Percentiles rank a stretch among this genome's conserved stretches.
Evolutionary conservation across 345 rosid species (phyloP).

Genomic region (Euclidium syriacum): DNA sequence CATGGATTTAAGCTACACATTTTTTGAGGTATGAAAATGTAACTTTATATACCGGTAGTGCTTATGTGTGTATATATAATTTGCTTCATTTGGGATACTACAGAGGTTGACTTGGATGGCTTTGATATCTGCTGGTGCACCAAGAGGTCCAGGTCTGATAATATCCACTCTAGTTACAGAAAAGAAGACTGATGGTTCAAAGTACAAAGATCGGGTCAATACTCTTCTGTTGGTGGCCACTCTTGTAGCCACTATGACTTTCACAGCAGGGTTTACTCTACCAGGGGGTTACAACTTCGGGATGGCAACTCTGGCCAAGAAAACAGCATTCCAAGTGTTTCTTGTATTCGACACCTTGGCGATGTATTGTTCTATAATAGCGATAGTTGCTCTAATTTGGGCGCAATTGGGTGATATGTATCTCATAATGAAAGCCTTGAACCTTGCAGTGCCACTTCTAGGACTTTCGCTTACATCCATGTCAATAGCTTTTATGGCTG

Average conservation of each 20-base stretch:
- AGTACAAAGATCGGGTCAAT: conserved; percentile 8
- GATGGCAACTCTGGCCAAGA: background rate
- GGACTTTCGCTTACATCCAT: conserved; percentile 8
- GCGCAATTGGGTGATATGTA: background rate
- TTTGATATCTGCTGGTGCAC: background rate
- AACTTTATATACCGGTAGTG: no score
- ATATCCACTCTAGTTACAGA: background rate
- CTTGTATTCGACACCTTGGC: conserved; percentile 14
- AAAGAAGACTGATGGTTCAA: background rate
- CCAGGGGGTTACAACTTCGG: conserved; percentile 7
- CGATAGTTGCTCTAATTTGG: background rate
- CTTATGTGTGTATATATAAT: background rate
- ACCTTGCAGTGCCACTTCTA: background rate
- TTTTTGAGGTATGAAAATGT: background rate
- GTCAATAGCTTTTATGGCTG: conserved; percentile 20
- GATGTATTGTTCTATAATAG: conserved; percentile 3
- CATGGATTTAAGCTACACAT: background rate
- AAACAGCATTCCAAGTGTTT: background rate
- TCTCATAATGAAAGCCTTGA: conserved; percentile 7
- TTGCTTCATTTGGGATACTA: no score
- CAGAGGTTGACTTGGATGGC: conserved; percentile 12
- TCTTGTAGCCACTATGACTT: conserved; percentile 24
- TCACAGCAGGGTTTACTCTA: conserved; percentile 14
- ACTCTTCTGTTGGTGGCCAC: conserved; percentile 10
- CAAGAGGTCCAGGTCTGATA: background rate